phyloP scores from a whole-genome alignment of 352 stramenopile species.

The Phytophthora colocasiae region DNA sequence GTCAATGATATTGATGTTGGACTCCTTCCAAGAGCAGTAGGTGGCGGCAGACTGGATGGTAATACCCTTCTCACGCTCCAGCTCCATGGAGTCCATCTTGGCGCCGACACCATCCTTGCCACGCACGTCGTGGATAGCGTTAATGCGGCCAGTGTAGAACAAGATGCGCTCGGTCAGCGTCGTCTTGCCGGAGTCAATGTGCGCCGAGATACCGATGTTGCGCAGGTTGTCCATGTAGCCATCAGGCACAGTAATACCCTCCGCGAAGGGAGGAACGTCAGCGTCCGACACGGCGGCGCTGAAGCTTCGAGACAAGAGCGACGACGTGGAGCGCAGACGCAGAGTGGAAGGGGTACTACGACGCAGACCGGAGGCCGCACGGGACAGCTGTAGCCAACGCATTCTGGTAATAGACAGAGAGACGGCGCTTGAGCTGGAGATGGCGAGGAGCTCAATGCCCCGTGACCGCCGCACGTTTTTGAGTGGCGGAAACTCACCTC shows the following conservation, averaged over 20 bases:
- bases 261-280: constrained; percentile 52
- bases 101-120: constrained; percentile 98
- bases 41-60: constrained; percentile 99
- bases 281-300: constrained; percentile 30
- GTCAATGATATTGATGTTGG: constrained; percentile 99
- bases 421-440: constrained; percentile 4
- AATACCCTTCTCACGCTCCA: constrained; percentile 99
- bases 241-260: constrained; percentile 51
- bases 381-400: constrained; percentile 68
- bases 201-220: constrained; percentile 97
- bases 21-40: constrained; percentile 96
- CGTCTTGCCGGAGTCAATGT: constrained; percentile 99
- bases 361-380: constrained; percentile 39
- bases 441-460: constrained; percentile 31
- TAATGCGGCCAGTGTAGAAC: constrained; percentile 99
- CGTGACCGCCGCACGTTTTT: constrained; percentile 32
- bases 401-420: constrained; percentile 25
- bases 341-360: constrained; percentile 27
- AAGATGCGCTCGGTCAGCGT: constrained; percentile 99
- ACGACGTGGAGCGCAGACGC: constrained; percentile 31
- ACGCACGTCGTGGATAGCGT: constrained; percentile 95
- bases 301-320: constrained; percentile 38
- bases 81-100: constrained; percentile 99
- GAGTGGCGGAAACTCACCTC: constrained; percentile 32
- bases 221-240: constrained; percentile 88